These are phyloP conservation scores for Aspergillus carlsbadensis DNA, from an alignment of 495 filamentous ascomycete species.

Conservation along the genomic window DNA sequence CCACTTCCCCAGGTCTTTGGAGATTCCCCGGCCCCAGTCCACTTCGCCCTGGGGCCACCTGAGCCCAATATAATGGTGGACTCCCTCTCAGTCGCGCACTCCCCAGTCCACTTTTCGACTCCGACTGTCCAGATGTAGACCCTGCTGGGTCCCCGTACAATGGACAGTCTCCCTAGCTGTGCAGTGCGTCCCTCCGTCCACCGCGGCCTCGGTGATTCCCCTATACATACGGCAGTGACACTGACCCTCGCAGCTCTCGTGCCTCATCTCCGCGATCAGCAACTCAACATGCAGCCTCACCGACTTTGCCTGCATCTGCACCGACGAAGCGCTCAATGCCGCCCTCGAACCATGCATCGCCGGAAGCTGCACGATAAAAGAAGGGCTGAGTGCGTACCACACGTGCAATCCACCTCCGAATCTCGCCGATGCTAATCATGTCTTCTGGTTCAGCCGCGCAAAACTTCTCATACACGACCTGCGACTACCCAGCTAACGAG, in stretches of 20 bases:
- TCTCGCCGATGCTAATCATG: not conserved
- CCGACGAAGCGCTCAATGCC: conserved; percentile 15
- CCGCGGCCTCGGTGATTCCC: not conserved
- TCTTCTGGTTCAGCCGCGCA: conserved; percentile 1
- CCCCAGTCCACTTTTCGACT: no score
- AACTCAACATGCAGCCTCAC: conserved; percentile 10
- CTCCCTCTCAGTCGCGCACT: no score
- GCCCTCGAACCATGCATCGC: conserved; percentile 14
- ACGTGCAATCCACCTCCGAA: not conserved
- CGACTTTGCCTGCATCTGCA: conserved; percentile 20
- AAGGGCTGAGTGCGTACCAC: conserved; percentile 17
- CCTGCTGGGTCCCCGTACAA: no score
- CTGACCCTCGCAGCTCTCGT: not conserved
- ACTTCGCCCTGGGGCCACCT: no score
- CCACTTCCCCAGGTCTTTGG: no score
- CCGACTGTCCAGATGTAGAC: no score
- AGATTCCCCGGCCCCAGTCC: no score
- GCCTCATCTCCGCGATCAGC: not conserved
- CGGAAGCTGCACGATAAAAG: conserved; percentile 16
- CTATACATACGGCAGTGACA: no score
- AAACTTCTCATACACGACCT: conserved; percentile 4
- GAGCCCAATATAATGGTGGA: no score
- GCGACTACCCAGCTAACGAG: conserved; percentile 1
- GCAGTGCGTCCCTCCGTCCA: not conserved
- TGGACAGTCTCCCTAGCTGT: not conserved